Percentiles rank a stretch among this genome's conserved stretches.
These are phyloP conservation scores for Kwoniella bestiolae DNA, from an alignment of 768 basidiomycete species.

Conservation along the genomic window DNA sequence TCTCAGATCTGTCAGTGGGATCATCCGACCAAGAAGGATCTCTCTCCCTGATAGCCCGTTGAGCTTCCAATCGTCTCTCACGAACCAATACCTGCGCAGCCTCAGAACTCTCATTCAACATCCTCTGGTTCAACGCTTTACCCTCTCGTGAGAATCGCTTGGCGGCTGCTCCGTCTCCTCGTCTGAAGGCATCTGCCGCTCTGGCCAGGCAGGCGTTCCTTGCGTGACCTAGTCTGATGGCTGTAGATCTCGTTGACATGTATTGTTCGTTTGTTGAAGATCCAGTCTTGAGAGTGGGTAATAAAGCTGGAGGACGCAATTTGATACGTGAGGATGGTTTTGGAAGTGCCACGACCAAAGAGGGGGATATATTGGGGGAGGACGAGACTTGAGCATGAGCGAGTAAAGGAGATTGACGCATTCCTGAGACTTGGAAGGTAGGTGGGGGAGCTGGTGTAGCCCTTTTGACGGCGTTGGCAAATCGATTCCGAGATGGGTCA, in stretches of 20 bases:
- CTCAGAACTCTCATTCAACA: slow-evolving; percentile 80
- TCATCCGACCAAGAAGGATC: slow-evolving; percentile 72
- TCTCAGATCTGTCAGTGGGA: slow-evolving; percentile 71
- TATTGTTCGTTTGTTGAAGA: slow-evolving; percentile 78
- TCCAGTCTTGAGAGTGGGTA: slow-evolving; percentile 89
- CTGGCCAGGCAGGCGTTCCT: slow-evolving; percentile 91
- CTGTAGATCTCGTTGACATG: slow-evolving; percentile 83
- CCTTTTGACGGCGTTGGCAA: slow-evolving; percentile 88
- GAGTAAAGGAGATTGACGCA: slow-evolving; percentile 20
- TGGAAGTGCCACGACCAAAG: slow-evolving; percentile 40
- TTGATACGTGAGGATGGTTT: slow-evolving; percentile 79
- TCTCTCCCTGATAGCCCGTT: slow-evolving; percentile 73
- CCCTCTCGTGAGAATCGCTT: slow-evolving; percentile 93
- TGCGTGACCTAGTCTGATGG: slow-evolving; percentile 88
- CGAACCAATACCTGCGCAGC: slow-evolving; percentile 84
- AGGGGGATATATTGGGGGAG: slow-evolving; percentile 14
- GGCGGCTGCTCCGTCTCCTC: slow-evolving; percentile 93
- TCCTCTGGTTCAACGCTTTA: slow-evolving; percentile 88
- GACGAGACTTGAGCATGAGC: slow-evolving; percentile 5
- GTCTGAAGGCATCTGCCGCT: slow-evolving; percentile 93
- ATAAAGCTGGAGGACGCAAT: slow-evolving; percentile 75
- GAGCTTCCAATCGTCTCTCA: slow-evolving; percentile 75
- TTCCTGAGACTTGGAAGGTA: slow-evolving; percentile 35
- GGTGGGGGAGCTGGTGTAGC: slow-evolving; percentile 41
- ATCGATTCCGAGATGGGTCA: slow-evolving; percentile 87